A percentile compares a stretch with the other conserved stretches of the same genome.
Evolutionary conservation across 2,329 filamentous ascomycete species (phyloP).

Genomic region (Sclerotinia sclerotiorum): DNA sequence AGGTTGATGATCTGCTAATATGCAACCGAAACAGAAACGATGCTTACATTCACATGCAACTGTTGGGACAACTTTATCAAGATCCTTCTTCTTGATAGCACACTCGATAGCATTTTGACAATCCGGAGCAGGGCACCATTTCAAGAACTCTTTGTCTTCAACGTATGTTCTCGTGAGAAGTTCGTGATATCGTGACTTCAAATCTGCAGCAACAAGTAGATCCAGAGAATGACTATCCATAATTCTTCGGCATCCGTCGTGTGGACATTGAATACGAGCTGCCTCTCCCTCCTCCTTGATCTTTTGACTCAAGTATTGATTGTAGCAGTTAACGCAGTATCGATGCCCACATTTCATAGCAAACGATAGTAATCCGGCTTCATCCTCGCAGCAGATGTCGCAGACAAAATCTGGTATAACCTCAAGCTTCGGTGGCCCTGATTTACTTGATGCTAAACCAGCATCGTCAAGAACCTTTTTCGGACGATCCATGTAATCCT

Average conservation of each 20-base stretch:
- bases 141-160: constrained; percentile 91
- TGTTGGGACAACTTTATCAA: constrained; percentile 82
- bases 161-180: constrained; percentile 93
- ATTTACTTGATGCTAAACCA: constrained; percentile 69
- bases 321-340: constrained; percentile 90
- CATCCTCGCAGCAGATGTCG: constrained; percentile 96
- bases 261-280: constrained; percentile 89
- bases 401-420: constrained; percentile 76
- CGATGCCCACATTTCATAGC: constrained; percentile 94
- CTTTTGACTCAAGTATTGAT: constrained; percentile 88
- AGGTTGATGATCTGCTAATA: constrained; percentile 85
- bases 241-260: constrained; percentile 82
- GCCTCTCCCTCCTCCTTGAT: constrained; percentile 95
- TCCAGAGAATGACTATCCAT: constrained; percentile 88
- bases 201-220: constrained; percentile 63
- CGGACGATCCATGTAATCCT: constrained; percentile 91
- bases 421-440: constrained; percentile 65
- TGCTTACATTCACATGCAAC: constrained; percentile 83
- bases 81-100: constrained; percentile 79
- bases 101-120: constrained; percentile 93
- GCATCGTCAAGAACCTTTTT: constrained; percentile 79
- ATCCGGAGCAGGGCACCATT: constrained; percentile 98
- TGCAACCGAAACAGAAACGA: constrained; percentile 94
- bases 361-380: constrained; percentile 73
- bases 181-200: constrained; percentile 69